Base-by-base conservation (phyloP, 345 rosid species). In the Dipteronia dyeriana region DNA sequence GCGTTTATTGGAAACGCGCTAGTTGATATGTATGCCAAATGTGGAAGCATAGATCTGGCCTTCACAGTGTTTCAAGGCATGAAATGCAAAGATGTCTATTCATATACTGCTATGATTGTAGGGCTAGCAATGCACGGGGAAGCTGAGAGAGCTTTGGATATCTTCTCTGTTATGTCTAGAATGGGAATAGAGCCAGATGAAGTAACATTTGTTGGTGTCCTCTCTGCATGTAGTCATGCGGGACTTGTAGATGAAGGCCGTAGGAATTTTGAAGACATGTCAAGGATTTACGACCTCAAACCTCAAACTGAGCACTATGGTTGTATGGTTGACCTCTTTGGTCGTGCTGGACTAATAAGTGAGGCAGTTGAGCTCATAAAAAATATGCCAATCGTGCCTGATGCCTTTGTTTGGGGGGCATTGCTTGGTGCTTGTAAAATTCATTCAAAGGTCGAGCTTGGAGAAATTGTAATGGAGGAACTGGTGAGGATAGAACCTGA, bases 21-120 rank as follows among this genome's bases (percentile, higher is more conserved):
- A 16, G 81, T 89, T 16, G 89, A 89, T 68, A 87, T 89, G 92
- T 89, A 89, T 84, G 82, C 89, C 20, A 89, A 87, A 79, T 86
- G 91, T 39, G 91, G 92, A 78, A 77, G 85, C 81, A 73, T 86
- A 61, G 82, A 79, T 43, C 57, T 75, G 71, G 88, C 90, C 2
- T 66, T 79, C 0, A 17, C 29, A 7, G 91, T 87, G 76, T 89
- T 89, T 70, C 66, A 59, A 54, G 70, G 38, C 9, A 84, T 87
- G 88, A 79, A 76, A 76, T 47, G 57, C 51, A 80, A 70, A 56
- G 91, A 87, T 75, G 89, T 86, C 6, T 86, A 83, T 74, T 84
- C 91, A 13, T 87, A 85, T 56, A 86, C 88, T 34, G 89, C 91
- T 60, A 87, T 89, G 74, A 86, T 89, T 9, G 74, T 81, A 53